These are phyloP conservation scores for Globisporangium heterothallicum DNA, from an alignment of 352 stramenopile genomes.

Conservation along the genomic window DNA sequence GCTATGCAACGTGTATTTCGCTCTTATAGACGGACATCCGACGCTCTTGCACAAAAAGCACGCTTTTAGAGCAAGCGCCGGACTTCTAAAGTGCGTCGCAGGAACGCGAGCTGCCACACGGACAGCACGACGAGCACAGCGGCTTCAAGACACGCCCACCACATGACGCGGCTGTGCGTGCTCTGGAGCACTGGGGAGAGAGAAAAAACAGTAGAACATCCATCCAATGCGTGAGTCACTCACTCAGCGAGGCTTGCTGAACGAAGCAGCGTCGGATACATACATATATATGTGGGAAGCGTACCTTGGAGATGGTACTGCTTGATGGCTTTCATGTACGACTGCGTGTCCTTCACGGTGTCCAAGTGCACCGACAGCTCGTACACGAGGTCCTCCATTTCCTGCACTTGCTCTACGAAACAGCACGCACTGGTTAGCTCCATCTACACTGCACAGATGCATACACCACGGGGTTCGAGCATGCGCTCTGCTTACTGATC, in stretches of 20 bases:
- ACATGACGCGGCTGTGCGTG: conserved; percentile 78
- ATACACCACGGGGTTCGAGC: background rate
- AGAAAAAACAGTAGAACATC: background rate
- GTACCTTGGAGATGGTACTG: conserved; percentile 69
- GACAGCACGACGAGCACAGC: conserved; percentile 62
- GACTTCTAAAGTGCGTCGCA: conserved; percentile 81
- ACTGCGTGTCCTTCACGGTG: conserved; percentile 83
- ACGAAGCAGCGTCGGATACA: too few relatives aligned
- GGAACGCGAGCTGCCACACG: conserved; percentile 79
- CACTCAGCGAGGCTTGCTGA: background rate
- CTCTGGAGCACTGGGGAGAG: conserved; percentile 62
- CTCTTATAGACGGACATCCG: background rate
- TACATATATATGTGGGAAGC: background rate
- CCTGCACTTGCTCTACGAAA: conserved; percentile 77
- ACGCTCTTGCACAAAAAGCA: too few relatives aligned
- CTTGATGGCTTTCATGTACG: conserved; percentile 86
- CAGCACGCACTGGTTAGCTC: too few relatives aligned
- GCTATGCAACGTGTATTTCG: background rate
- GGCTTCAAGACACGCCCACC: conserved; percentile 79
- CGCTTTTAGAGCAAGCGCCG: conserved; percentile 65
- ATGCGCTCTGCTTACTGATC: conserved; percentile 67
- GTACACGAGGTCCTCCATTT: conserved; percentile 84
- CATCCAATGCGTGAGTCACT: background rate
- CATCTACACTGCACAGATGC: background rate
- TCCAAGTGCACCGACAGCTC: conserved; percentile 82